Conservation (phyloP, 371 early-diverging fungal species). For the Amoeboaphelidium protococcarum region DNA sequence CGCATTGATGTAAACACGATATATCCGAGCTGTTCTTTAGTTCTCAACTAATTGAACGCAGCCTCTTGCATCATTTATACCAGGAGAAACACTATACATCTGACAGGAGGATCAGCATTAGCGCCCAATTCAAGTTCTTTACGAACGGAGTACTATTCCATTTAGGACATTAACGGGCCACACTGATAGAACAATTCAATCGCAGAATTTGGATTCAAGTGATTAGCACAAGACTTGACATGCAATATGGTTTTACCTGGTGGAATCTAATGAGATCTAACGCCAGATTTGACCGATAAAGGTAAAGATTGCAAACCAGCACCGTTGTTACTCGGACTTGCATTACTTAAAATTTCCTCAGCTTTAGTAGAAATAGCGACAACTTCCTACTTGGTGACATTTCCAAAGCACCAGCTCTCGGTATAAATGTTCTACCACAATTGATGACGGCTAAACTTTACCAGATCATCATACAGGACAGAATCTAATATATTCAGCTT, state of each 20-base stretch:
- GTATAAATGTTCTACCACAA: not conserved
- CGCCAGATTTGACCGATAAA: too few species aligned
- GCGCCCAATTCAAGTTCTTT: too few species aligned
- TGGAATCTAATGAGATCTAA: not conserved
- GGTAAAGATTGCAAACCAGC: not conserved
- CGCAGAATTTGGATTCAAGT: slow-evolving; percentile 43
- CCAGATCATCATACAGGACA: too few species aligned
- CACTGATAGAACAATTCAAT: slow-evolving; percentile 47
- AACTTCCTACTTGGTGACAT: not conserved
- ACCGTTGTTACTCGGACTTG: not conserved
- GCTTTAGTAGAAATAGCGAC: not conserved
- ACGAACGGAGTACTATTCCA: too few species aligned
- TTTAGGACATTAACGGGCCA: slow-evolving; percentile 12
- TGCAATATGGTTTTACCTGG: not conserved
- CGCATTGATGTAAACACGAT: slow-evolving; percentile 1
- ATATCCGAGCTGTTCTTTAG: slow-evolving; percentile 53
- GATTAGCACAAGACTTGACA: not conserved
- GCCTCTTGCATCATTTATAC: slow-evolving; percentile 57
- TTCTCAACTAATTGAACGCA: slow-evolving; percentile 69
- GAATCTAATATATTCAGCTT: slow-evolving; percentile 38
- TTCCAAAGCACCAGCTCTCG: not conserved
- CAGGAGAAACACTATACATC: slow-evolving; percentile 35
- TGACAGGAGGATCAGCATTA: too few species aligned
- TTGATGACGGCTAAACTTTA: not conserved
- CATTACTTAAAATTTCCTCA: not conserved